Evolutionary conservation across 345 rosid species (phyloP).

Genomic region (thale cress (Arabidopsis thaliana)): DNA sequence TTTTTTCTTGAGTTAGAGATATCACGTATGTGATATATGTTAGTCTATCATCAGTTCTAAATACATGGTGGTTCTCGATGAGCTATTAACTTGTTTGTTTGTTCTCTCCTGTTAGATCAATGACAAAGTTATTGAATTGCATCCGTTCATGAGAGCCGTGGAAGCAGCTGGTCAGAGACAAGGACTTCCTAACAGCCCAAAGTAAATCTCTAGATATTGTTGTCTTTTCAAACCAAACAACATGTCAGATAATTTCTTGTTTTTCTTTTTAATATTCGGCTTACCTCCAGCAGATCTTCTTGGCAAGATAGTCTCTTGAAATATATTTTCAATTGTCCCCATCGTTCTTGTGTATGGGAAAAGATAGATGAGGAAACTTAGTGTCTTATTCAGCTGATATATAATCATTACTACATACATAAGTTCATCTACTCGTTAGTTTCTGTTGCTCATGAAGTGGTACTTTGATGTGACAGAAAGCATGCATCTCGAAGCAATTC

Average conservation of each 20-base stretch:
- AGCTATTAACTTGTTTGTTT: constrained; percentile 20
- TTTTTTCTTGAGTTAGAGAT: constrained; percentile 10
- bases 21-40: constrained; percentile 4
- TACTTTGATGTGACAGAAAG: constrained; percentile 58
- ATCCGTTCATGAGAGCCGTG: constrained; percentile 57
- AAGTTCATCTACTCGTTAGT: constrained; percentile 17
- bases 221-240: constrained; percentile 21
- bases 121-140: constrained; percentile 70
- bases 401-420: not conserved
- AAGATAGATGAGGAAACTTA: constrained; percentile 12
- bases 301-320: constrained; percentile 20
- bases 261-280: not conserved
- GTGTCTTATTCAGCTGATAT: constrained; percentile 22
- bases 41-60: constrained; percentile 3
- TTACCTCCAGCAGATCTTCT: constrained; percentile 18
- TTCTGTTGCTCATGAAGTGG: constrained; percentile 11
- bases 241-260: not conserved
- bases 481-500: constrained; percentile 54
- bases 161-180: constrained; percentile 58
- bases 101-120: constrained; percentile 57
- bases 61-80: not conserved
- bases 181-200: constrained; percentile 56
- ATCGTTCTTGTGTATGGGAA: constrained; percentile 16
- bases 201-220: constrained; percentile 51
- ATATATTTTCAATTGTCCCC: constrained; percentile 1